Conservation (phyloP, 1,284 basidiomycete genomes). For the Sphaerobolus stellatus region DNA sequence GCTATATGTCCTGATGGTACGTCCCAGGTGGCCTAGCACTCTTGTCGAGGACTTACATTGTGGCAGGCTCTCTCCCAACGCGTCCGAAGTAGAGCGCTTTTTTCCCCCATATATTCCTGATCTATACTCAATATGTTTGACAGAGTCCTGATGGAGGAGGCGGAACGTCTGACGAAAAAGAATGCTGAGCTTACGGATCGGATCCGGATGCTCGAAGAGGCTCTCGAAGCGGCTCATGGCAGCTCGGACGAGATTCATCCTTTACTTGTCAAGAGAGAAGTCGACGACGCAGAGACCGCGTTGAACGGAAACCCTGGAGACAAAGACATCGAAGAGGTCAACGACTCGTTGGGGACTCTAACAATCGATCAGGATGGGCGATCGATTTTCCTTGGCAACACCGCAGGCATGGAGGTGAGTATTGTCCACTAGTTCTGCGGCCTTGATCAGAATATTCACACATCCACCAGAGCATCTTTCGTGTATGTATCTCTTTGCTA, state of each 20-base stretch:
- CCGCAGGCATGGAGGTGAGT: slow-evolving; percentile 61
- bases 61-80: slow-evolving; percentile 8
- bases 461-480: slow-evolving; percentile 3
- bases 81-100: slow-evolving; percentile 9
- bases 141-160: slow-evolving; percentile 10
- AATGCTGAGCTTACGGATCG: slow-evolving; percentile 54
- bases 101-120: neutral
- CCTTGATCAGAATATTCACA: too few species aligned
- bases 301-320: neutral
- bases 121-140: neutral
- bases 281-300: too few species aligned
- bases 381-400: slow-evolving; percentile 57
- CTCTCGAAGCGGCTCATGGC: slow-evolving; percentile 48
- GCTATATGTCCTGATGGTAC: slow-evolving; percentile 68
- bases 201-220: slow-evolving; percentile 59
- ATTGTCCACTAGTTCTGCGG: too few species aligned
- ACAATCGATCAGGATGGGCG: slow-evolving; percentile 55
- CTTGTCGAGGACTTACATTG: neutral
- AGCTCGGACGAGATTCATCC: slow-evolving; percentile 48
- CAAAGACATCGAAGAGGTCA: slow-evolving; percentile 39
- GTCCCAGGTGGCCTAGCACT: neutral
- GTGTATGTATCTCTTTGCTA: neutral
- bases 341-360: slow-evolving; percentile 66
- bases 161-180: slow-evolving; percentile 52
- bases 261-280: slow-evolving; percentile 36